Percentiles rank a stretch among this genome's conserved stretches.
phyloP scores from a whole-genome alignment of 495 filamentous ascomycete species.

The Aspergillus sclerotiicarbonarius region DNA sequence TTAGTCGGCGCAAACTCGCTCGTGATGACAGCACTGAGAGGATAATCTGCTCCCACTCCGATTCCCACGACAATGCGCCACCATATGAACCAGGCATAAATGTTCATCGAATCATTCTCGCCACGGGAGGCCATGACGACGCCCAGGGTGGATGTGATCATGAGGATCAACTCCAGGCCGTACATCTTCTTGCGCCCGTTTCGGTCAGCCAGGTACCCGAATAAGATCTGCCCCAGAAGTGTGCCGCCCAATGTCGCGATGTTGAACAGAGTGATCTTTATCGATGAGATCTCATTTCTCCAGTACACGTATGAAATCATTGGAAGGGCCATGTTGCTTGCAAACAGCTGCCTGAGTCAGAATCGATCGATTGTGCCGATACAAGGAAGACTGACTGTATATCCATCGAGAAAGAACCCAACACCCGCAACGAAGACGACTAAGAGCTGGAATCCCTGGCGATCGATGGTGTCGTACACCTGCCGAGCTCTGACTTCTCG shows the following conservation, averaged over 20 bases:
- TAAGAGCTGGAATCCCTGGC: slow-evolving; percentile 46
- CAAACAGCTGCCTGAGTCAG: slow-evolving; percentile 47
- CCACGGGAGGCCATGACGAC: slow-evolving; percentile 48
- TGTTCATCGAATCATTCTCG: slow-evolving; percentile 48
- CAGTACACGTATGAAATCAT: slow-evolving; percentile 65
- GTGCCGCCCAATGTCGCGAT: slow-evolving; percentile 57
- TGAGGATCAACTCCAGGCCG: slow-evolving; percentile 59
- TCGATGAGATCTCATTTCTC: slow-evolving; percentile 37
- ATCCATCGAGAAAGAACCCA: slow-evolving; percentile 68
- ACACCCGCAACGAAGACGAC: slow-evolving; percentile 60
- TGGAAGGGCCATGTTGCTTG: slow-evolving; percentile 62
- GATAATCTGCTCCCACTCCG: slow-evolving; percentile 58
- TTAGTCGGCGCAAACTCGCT: slow-evolving; percentile 57
- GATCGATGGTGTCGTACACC: slow-evolving; percentile 50
- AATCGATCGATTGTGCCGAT: neutral
- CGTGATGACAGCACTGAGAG: slow-evolving; percentile 59
- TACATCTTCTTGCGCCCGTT: slow-evolving; percentile 64
- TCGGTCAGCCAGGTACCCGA: slow-evolving; percentile 62
- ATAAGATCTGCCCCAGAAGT: slow-evolving; percentile 57
- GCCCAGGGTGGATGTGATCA: slow-evolving; percentile 56
- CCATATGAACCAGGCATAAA: slow-evolving; percentile 57
- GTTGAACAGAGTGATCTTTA: slow-evolving; percentile 53
- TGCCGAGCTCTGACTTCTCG: slow-evolving; percentile 49
- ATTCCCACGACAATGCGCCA: slow-evolving; percentile 58
- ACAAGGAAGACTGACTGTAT: slow-evolving; percentile 48